phyloP scores from a whole-genome alignment of 805 yeast species.

The Candida ficus region DNA sequence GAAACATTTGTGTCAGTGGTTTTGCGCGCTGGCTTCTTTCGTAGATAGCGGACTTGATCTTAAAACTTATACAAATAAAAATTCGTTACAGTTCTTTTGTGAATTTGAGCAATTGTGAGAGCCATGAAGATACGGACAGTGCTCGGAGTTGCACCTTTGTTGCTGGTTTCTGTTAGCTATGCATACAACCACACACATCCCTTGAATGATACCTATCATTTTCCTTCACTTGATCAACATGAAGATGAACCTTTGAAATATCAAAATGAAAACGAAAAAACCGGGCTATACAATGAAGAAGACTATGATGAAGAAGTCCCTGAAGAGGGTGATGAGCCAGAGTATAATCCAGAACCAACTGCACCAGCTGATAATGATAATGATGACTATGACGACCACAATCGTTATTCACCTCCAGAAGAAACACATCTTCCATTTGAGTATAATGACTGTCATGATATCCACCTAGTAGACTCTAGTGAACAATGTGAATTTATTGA shows the following conservation, averaged over 20 bases:
- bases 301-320: neutral
- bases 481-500: conserved; percentile 19
- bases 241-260: neutral
- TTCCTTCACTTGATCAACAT: neutral
- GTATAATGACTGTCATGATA: conserved; percentile 17
- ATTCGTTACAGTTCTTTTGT: neutral
- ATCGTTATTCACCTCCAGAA: neutral
- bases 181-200: neutral
- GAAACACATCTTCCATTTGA: neutral
- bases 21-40: too few relatives aligned
- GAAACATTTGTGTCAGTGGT: too few relatives aligned
- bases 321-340: neutral
- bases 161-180: too few relatives aligned
- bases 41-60: conserved; percentile 3
- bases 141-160: too few relatives aligned
- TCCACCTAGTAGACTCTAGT: conserved; percentile 7
- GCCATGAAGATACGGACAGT: neutral
- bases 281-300: neutral
- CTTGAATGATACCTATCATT: neutral
- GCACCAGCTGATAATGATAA: neutral
- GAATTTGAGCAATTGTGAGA: too few relatives aligned
- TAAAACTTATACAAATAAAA: neutral
- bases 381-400: neutral
- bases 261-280: too few relatives aligned
- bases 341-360: neutral